A percentile compares a stretch with the other conserved stretches of the same genome.
phyloP scores from a whole-genome alignment of 441 rosid genomes.

The Aquilaria agallochum region DNA sequence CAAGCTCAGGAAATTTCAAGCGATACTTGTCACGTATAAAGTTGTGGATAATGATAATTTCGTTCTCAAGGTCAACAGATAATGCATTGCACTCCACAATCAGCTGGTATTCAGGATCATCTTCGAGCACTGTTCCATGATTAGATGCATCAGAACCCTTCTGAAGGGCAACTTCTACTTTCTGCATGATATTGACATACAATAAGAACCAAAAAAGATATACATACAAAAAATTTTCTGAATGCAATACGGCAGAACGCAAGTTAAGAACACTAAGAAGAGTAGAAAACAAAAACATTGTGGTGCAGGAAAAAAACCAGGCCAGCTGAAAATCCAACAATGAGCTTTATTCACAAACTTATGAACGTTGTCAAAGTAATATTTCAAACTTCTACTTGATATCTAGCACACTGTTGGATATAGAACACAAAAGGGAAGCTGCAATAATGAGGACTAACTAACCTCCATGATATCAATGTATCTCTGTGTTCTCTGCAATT shows the following conservation, averaged over 20 bases:
- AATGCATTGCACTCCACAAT: slow-evolving; percentile 89
- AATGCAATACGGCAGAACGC: too few species aligned
- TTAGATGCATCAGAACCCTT: slow-evolving; percentile 51
- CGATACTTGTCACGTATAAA: slow-evolving; percentile 87
- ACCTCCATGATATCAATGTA: slow-evolving; percentile 82
- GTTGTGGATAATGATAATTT: slow-evolving; percentile 78
- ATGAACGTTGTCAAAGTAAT: too few species aligned
- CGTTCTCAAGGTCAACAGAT: slow-evolving; percentile 87
- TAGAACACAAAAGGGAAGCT: too few species aligned
- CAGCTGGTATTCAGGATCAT: slow-evolving; percentile 88
- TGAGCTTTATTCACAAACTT: too few species aligned
- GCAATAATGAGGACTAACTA: slow-evolving; percentile 8
- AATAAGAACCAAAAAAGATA: neutral
- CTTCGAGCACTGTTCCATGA: slow-evolving; percentile 73
- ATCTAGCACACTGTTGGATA: too few species aligned
- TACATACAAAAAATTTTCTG: neutral
- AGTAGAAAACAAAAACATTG: too few species aligned
- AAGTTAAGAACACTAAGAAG: too few species aligned
- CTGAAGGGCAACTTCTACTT: slow-evolving; percentile 75
- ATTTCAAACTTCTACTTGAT: too few species aligned
- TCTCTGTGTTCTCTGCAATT: slow-evolving; percentile 72
- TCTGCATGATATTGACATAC: slow-evolving; percentile 26
- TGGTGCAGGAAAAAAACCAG: too few species aligned
- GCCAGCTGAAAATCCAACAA: too few species aligned
- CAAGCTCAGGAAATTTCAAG: slow-evolving; percentile 86